Conservation (phyloP, 164 flowering plant species). For the Umbilicus rupestris region DNA sequence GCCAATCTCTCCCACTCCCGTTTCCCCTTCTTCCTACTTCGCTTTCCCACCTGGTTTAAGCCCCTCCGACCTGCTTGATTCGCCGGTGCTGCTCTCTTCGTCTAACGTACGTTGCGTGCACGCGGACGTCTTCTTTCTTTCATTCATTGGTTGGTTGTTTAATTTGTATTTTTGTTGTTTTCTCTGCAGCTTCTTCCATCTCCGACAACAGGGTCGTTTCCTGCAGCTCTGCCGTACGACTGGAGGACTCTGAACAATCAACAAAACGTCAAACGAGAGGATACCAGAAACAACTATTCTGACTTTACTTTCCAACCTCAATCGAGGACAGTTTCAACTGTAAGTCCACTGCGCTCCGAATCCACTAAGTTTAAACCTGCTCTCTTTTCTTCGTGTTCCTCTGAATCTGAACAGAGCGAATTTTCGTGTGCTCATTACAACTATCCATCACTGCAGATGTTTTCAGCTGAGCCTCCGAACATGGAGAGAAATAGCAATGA, state of each 20-base stretch:
- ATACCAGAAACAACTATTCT: constrained; percentile 21
- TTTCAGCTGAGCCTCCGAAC: no score
- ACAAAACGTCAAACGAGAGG: constrained; percentile 26
- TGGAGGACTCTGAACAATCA: constrained; percentile 47
- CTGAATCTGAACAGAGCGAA: no score
- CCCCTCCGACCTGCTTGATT: constrained; percentile 52
- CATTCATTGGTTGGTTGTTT: neutral
- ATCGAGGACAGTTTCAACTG: constrained; percentile 1
- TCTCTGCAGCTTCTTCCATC: constrained; percentile 46
- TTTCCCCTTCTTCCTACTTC: constrained; percentile 50
- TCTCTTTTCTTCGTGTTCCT: no score
- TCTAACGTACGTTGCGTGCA: constrained; percentile 27
- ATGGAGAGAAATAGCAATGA: no score
- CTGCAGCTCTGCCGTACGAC: constrained; percentile 21
- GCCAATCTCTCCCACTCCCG: constrained; percentile 28
- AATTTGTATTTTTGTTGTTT: constrained; percentile 7
- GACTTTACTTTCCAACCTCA: constrained; percentile 46
- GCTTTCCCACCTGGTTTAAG: constrained; percentile 52
- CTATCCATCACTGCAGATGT: no score
- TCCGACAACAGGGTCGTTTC: constrained; percentile 62
- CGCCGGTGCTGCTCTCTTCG: constrained; percentile 40
- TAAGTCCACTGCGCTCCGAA: no score
- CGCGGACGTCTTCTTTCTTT: neutral
- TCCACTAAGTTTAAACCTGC: no score
- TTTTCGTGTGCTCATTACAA: no score